Evolutionary conservation across 495 filamentous ascomycete species (phyloP), one percentile per base, ranked within the genome.

Genomic region (Penicillium simplicissimum): DNA sequence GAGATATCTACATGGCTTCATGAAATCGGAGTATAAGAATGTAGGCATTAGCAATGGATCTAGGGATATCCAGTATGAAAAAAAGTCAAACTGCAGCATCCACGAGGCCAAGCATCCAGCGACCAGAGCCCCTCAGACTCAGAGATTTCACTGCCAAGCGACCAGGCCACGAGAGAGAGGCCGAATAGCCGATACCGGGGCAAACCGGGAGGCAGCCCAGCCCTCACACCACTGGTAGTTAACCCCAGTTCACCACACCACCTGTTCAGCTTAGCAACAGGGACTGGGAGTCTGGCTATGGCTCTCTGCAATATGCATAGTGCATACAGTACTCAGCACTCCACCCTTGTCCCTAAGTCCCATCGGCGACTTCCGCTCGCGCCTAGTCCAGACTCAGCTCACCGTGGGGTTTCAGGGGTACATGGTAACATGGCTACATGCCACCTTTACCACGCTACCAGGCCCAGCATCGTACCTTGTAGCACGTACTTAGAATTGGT

Each of bases 141-240:
- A 58, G 43, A 58, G 14, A 58, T 33, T 14, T 19, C 35, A 34
- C 19, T 33, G 38, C 25, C 42, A 21, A 43, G 48, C 49, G 37
- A 51, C 52, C n/a, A n/a, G n/a, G n/a, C n/a, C n/a, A n/a, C n/a
- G n/a, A n/a, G 23, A 31, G 28, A 31, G 28, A 40, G 48, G 56
- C 54, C 57, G 59, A 55, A 57, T 63, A 70, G 65, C 68, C 68
- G 68, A 70, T 66, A 66, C 60, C 65, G 68, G 68, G 55, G 58
- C 58, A 37, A 58, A 58, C 53, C 54, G 55, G 21, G 45, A 48
- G 55, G 21, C 21, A 48, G 21, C n/a, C 15, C n/a, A 43, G 43
- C 23, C 43, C 43, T 47, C 43, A 11, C 4, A 6, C 15, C n/a
- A 17, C 38, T 42, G n/a, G 0, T 37, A 13, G 10, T 10, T 15